phyloP scores from a whole-genome alignment of 2,329 filamentous ascomycete genomes.

The Xylariales sp. region DNA sequence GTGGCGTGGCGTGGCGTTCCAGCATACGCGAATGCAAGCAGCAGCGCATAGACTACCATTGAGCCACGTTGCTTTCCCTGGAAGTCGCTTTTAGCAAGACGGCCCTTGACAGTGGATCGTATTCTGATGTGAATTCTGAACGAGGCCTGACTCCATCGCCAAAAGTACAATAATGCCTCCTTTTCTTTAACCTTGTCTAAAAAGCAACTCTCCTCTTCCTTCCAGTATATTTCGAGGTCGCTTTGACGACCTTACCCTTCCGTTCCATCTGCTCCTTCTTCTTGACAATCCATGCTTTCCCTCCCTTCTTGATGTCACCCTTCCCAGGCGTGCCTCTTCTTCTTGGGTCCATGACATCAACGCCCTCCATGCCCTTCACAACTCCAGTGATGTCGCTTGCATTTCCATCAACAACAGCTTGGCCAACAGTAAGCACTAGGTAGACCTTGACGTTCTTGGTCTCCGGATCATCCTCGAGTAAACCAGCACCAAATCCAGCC shows the following conservation, averaged over 20 bases:
- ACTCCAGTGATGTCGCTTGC: constrained; percentile 85
- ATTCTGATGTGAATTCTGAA: not conserved
- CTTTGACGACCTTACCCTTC: constrained; percentile 92
- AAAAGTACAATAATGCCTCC: constrained; percentile 4
- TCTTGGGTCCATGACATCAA: constrained; percentile 72
- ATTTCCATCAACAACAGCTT: constrained; percentile 40
- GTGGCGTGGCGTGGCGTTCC: no score
- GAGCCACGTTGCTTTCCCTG: no score
- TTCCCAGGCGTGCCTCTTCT: constrained; percentile 45
- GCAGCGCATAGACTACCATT: no score
- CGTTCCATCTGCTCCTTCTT: constrained; percentile 92
- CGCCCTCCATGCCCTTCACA: constrained; percentile 81
- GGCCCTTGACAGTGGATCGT: not conserved
- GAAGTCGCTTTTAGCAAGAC: no score
- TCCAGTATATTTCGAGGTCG: constrained; percentile 88
- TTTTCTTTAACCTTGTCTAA: constrained; percentile 31
- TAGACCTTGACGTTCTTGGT: constrained; percentile 98
- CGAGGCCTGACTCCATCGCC: constrained; percentile 5
- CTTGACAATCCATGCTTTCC: constrained; percentile 76
- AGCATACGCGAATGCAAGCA: no score
- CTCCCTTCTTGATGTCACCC: constrained; percentile 68
- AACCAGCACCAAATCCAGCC: constrained; percentile 90
- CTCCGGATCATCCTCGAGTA: constrained; percentile 90
- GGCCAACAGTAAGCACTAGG: constrained; percentile 85
- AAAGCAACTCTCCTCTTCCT: constrained; percentile 78